Percentiles rank a stretch among this genome's conserved stretches.
These are phyloP conservation scores for Trametes hirsuta DNA, from an alignment of 1,284 basidiomycete species.

Conservation along the genomic window DNA sequence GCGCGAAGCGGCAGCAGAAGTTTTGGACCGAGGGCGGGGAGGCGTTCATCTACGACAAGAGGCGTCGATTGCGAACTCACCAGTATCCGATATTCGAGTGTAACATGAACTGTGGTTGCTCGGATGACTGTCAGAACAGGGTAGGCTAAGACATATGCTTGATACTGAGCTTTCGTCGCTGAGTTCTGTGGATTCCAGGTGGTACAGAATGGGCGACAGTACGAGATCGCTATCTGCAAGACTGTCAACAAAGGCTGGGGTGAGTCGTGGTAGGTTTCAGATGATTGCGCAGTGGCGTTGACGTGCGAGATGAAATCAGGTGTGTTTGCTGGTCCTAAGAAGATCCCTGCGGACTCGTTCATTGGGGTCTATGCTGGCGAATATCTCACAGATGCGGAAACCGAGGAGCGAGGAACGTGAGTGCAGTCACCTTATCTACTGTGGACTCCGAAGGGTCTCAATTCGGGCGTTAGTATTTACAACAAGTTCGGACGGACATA, in stretches of 20 bases:
- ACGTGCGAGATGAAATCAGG: constrained; percentile 43
- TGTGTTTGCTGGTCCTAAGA: constrained; percentile 64
- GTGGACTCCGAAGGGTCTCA: not conserved
- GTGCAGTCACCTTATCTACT: constrained; percentile 30
- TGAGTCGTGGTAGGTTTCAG: constrained; percentile 34
- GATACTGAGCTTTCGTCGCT: not conserved
- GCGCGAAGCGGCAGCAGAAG: constrained; percentile 59
- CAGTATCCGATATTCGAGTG: constrained; percentile 85
- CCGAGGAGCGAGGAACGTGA: constrained; percentile 69
- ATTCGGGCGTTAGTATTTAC: constrained; percentile 59
- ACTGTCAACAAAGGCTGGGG: constrained; percentile 85
- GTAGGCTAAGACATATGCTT: constrained; percentile 45
- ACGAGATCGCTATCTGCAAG: constrained; percentile 64
- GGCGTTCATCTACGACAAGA: constrained; percentile 71
- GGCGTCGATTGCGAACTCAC: constrained; percentile 52
- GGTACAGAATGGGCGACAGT: constrained; percentile 78
- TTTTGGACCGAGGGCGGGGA: constrained; percentile 37
- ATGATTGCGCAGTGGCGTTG: not conserved
- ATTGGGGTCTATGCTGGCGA: constrained; percentile 89
- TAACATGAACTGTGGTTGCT: constrained; percentile 81
- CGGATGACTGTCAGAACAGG: constrained; percentile 79
- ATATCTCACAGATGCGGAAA: constrained; percentile 68
- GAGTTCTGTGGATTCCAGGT: constrained; percentile 50
- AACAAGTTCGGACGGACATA: constrained; percentile 82
- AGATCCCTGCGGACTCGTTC: constrained; percentile 72